These are phyloP conservation scores for Zalaria obscura DNA, from an alignment of 2,329 filamentous ascomycete species.

Conservation along the genomic window DNA sequence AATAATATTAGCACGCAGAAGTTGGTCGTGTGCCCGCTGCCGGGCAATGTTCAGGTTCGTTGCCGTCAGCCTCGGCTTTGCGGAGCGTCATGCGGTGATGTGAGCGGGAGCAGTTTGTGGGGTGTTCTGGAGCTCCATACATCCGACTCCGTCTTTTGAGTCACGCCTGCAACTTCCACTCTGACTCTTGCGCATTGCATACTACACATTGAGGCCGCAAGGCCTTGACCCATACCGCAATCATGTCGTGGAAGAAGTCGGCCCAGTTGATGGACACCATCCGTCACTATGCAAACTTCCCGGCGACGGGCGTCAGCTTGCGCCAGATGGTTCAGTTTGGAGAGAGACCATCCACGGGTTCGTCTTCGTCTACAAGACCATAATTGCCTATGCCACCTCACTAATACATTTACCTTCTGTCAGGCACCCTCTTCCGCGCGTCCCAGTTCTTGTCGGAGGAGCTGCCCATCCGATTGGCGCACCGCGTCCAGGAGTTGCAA, in stretches of 20 bases:
- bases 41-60: too few relatives aligned
- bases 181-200: too few relatives aligned
- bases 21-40: too few relatives aligned
- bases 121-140: too few relatives aligned
- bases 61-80: too few relatives aligned
- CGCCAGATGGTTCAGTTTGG: constrained; percentile 99
- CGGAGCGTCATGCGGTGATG: too few relatives aligned
- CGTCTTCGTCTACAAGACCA: background rate
- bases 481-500: constrained; percentile 87
- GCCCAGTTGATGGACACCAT: constrained; percentile 92
- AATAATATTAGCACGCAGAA: too few relatives aligned
- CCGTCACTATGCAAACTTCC: constrained; percentile 92
- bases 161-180: too few relatives aligned
- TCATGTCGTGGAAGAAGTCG: constrained; percentile 87
- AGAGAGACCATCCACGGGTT: constrained; percentile 67
- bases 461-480: constrained; percentile 87
- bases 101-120: too few relatives aligned
- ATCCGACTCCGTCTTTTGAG: too few relatives aligned
- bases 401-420: background rate
- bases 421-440: constrained; percentile 89
- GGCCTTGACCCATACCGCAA: constrained; percentile 5
- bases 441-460: constrained; percentile 98
- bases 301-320: constrained; percentile 88
- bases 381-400: background rate
- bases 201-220: constrained; percentile 3